Base-by-base conservation (phyloP, 768 basidiomycete genomes). In the Rhizopogon rudus region DNA sequence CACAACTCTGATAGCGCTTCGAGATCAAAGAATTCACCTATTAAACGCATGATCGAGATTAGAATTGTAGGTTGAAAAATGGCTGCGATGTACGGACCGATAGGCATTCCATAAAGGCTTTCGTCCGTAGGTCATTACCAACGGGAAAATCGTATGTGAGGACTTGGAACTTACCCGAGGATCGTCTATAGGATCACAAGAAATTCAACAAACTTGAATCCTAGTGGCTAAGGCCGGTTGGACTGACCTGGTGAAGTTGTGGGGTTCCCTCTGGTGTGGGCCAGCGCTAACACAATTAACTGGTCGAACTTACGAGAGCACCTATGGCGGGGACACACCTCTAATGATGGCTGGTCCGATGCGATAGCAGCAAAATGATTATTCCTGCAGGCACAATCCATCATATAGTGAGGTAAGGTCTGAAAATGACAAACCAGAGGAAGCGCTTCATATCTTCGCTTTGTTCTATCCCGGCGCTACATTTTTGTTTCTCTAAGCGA, bases 81-180 rank as follows among this genome's bases (percentile, higher is more conserved):
- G 62, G 22, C 10, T 37, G 16, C 16, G 5, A 37, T 5, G 5
- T 10, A 49, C 73, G 44, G 55, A 80, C 85, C 86, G 51, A 88
- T 82, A 28, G 86, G 86, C 84, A 88, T 86, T 4, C 86, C 86
- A 81, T 84, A 87, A 13, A 86, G 68, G 6, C 85, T 86, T 49
- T 40, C 41, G 40, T 28, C 35, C 22, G 20, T 6, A 41, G 5
- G 5, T 37, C 10, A 33, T 55, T 17, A 52, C 33, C 14, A 53
- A 14, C 44, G 44, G 7, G 2, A 22, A 29, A 29, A 48, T 35
- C 13, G 13, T 22, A 37, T 22, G 43, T n/a, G 33, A 12, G 14
- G 10, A 22, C 31, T 4, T 16, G 45, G 48, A 35, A 69, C 81
- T 63, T 62, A 86, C 83, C 78, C 81, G 14, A 86, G 67, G 51